Evolutionary conservation across 805 yeast species (phyloP).

Genomic region (Metschnikowia koreensis): DNA sequence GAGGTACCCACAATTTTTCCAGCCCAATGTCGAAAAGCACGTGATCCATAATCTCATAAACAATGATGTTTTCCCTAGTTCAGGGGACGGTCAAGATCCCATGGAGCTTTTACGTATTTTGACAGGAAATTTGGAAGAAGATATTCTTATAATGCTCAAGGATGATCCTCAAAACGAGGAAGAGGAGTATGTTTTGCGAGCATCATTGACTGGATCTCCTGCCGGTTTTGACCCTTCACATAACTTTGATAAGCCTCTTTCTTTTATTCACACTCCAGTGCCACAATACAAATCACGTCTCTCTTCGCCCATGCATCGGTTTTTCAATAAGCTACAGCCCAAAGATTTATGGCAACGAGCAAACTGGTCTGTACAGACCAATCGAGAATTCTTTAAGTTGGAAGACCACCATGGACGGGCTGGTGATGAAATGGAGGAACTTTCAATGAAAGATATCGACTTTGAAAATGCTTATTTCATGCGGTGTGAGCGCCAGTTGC

Average conservation of each 20-base stretch:
- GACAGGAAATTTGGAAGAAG: conserved; percentile 56
- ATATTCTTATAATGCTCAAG: conserved; percentile 52
- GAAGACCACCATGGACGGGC: conserved; percentile 41
- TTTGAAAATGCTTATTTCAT: conserved; percentile 34
- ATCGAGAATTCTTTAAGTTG: conserved; percentile 48
- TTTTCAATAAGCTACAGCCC: conserved; percentile 55
- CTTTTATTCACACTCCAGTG: conserved; percentile 67
- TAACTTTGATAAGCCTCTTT: conserved; percentile 52
- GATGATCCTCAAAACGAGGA: conserved; percentile 35
- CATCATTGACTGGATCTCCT: conserved; percentile 61
- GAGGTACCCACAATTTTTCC: conserved; percentile 56
- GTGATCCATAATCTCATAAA: conserved; percentile 40
- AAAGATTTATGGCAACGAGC: conserved; percentile 58
- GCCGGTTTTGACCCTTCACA: conserved; percentile 68
- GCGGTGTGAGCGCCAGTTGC: conserved; percentile 37
- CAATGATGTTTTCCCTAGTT: conserved; percentile 36
- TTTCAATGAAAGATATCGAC: conserved; percentile 36
- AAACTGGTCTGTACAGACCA: conserved; percentile 72
- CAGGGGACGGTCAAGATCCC: conserved; percentile 15
- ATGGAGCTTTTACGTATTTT: conserved; percentile 22
- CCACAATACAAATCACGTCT: conserved; percentile 61
- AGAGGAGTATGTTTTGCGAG: conserved; percentile 59
- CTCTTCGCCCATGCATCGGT: conserved; percentile 62
- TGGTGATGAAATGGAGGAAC: conserved; percentile 32
- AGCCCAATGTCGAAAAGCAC: conserved; percentile 21